These are phyloP conservation scores for Exophiala aquamarina DNA, from an alignment of 2,329 filamentous ascomycete species.

Conservation along the genomic window DNA sequence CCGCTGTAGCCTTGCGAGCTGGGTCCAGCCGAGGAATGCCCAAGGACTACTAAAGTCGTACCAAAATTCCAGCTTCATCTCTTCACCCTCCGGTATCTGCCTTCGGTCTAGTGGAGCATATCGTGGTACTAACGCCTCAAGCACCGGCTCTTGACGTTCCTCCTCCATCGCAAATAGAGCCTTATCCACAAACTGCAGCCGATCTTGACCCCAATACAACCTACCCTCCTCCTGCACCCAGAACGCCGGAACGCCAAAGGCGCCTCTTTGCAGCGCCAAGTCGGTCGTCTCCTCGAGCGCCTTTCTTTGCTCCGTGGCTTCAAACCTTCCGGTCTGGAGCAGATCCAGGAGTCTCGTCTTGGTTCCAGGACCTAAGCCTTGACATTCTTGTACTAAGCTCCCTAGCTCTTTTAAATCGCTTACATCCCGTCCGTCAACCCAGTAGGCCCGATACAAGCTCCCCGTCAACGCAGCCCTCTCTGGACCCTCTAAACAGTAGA, in stretches of 20 bases:
- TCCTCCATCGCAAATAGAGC: conserved; percentile 8
- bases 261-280: conserved; percentile 9
- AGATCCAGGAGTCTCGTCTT: background rate
- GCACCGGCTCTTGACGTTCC: background rate
- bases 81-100: conserved; percentile 1
- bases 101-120: conserved; percentile 3
- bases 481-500: conserved; percentile 9
- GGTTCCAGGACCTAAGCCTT: background rate
- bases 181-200: conserved; percentile 21
- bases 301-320: conserved; percentile 3
- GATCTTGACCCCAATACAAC: conserved; percentile 21
- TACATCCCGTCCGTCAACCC: conserved; percentile 17
- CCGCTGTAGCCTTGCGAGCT: conserved; percentile 14
- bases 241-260: conserved; percentile 16
- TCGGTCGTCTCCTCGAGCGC: conserved; percentile 13
- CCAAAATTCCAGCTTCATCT: conserved; percentile 21
- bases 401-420: conserved; percentile 5
- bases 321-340: conserved; percentile 8
- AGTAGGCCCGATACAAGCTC: conserved; percentile 15
- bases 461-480: conserved; percentile 11
- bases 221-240: conserved; percentile 13
- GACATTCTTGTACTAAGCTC: conserved; percentile 5
- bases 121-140: conserved; percentile 10
- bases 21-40: conserved; percentile 21
- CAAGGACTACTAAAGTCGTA: conserved; percentile 23